Percentiles rank a stretch among this genome's conserved stretches.
These are phyloP conservation scores for Xylaria bambusicola DNA, from an alignment of 495 filamentous ascomycete genomes.

Conservation along the genomic window DNA sequence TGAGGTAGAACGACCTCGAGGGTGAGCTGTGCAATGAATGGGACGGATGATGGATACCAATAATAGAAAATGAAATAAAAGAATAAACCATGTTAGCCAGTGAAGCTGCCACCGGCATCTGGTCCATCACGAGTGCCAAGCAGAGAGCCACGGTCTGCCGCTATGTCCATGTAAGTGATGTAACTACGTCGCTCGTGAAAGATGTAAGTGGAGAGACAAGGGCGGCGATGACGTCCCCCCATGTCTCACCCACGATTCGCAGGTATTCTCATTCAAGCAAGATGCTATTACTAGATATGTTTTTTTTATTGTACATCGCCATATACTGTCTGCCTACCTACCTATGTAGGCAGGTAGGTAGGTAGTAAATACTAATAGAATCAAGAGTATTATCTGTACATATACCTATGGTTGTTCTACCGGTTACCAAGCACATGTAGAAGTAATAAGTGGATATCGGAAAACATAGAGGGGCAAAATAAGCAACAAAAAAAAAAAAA, in stretches of 20 bases:
- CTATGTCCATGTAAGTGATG: background rate
- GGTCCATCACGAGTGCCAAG: conserved; percentile 2
- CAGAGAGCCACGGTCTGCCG: background rate
- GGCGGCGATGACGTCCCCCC: conserved; percentile 12
- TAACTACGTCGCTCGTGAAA: background rate
- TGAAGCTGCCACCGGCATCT: background rate
- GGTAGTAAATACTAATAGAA: too few relatives aligned
- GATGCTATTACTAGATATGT: too few relatives aligned
- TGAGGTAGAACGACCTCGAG: too few relatives aligned
- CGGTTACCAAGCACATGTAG: too few relatives aligned
- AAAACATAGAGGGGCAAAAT: conserved; percentile 1
- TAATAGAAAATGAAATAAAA: background rate
- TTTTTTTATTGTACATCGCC: too few relatives aligned
- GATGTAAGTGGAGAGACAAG: background rate
- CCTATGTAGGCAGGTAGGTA: too few relatives aligned
- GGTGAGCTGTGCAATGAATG: background rate
- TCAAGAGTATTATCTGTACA: too few relatives aligned
- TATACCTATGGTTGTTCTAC: too few relatives aligned
- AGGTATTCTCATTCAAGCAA: too few relatives aligned
- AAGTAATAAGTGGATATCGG: too few relatives aligned
- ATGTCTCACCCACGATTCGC: background rate
- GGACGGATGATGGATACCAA: background rate
- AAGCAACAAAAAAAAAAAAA: background rate
- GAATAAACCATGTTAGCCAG: background rate
- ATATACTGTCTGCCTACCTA: too few relatives aligned